Conservation (phyloP, 495 filamentous ascomycete genomes). For the Penicillium chermesinum region DNA sequence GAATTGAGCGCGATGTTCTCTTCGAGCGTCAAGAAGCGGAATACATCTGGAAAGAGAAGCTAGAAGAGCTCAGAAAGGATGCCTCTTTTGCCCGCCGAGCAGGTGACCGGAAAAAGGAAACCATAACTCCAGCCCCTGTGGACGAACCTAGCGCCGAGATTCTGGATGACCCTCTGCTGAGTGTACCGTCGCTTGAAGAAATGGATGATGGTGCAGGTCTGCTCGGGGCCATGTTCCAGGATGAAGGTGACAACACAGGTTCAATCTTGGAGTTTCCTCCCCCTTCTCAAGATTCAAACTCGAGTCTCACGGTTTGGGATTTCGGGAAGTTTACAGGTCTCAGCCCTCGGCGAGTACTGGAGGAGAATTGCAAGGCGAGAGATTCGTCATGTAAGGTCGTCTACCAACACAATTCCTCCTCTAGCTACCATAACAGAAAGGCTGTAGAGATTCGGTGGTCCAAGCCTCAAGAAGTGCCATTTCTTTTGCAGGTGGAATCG, state of each 20-base stretch:
- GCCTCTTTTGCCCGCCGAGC: conserved; percentile 33
- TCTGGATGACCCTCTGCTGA: conserved; percentile 16
- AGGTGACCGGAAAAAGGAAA: conserved; percentile 25
- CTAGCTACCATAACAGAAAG: conserved; percentile 68
- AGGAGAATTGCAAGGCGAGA: conserved; percentile 82
- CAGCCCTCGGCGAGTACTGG: conserved; percentile 64
- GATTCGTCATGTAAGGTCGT: conserved; percentile 61
- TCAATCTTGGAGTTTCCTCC: conserved; percentile 23
- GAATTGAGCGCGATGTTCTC: conserved; percentile 77
- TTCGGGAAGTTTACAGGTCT: conserved; percentile 78
- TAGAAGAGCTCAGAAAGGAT: conserved; percentile 61
- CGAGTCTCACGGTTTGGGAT: conserved; percentile 57
- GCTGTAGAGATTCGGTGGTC: conserved; percentile 75
- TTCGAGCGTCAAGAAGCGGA: conserved; percentile 79
- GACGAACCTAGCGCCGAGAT: conserved; percentile 39
- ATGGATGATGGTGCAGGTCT: conserved; percentile 52
- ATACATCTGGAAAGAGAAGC: conserved; percentile 62
- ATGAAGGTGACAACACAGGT: conserved; percentile 31
- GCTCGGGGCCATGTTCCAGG: conserved; percentile 65
- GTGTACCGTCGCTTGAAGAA: conserved; percentile 46
- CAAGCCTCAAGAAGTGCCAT: conserved; percentile 60
- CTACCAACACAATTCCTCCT: conserved; percentile 63
- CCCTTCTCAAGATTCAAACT: conserved; percentile 10
- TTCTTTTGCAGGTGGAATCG: conserved; percentile 30
- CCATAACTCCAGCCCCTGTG: conserved; percentile 45